Evolutionary conservation across 169 alveolate species (phyloP), one percentile per base, ranked within the genome.

Genomic region (Pseudocohnilembus persalinus): DNA sequence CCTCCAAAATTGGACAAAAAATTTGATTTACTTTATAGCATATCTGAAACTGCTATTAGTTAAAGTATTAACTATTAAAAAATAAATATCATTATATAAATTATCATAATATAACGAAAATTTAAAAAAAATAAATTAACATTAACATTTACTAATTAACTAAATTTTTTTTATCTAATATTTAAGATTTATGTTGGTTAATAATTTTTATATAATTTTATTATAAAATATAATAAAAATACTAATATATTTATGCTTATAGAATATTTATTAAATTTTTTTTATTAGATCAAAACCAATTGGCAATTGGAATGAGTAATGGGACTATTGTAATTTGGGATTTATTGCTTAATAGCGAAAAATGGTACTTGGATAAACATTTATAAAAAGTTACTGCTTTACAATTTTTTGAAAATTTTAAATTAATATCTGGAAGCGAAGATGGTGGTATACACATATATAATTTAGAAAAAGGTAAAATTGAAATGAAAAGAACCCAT

Each of bases 391-490:
- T 81, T 11, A 80, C 82, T 30, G 35, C 73, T 35, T n/a, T 86
- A 26, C 75, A 79, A 64, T 86, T 86, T 31, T 81, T 83, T 80
- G 90, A 86, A 49, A 83, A 86, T 74, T 73, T 30, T 73, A 86
- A 82, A 75, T 75, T 86, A 34, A 68, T 86, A 35, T 74, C 84
- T n/a, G 79, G 84, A 4, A 79, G 87, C 74, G 73, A 80, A 80
- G 90, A 86, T 75, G 90, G 90, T 63, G 29, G 80, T 63, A 83
- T 86, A 30, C 84, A 86, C 32, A 73, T 86, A 6, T 82, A 86
- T 81, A 85, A 86, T 81, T 74, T 86, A 32, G 73, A 81, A 82
- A 83, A 86, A 29, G 86, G 87, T 0, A 86, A 86, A 65, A 35
- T 86, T 65, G 65, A 74, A 32, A 80, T 83, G 74, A 86, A 86